Base-by-base conservation (phyloP, 495 filamentous ascomycete genomes). In the Penicillium odoratum region DNA sequence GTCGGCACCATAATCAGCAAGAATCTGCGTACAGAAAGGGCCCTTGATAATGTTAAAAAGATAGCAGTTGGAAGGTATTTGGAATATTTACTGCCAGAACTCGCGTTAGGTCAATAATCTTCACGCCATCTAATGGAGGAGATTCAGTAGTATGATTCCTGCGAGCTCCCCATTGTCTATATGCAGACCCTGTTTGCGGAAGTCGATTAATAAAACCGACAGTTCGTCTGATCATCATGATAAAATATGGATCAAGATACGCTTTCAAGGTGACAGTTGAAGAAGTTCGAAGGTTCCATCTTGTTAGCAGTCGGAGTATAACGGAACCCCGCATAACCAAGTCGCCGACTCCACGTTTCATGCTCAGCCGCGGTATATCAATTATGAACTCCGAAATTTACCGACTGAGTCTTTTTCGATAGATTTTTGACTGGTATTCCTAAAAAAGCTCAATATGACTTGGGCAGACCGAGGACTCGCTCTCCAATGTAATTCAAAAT, bases 11-110 rank as follows among this genome's bases (percentile, higher is more conserved):
- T 96, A 82, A 67, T 96, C 92, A 53, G 92, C 92, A 4, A 97
- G 82, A 29, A 97, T 96, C 69, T 97, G 92, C 31, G 92, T 96
- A 60, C 90, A 93, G 68, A 95, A 96, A 55, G 92, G 92, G 85
- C 61, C 68, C 67, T 71, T 13, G 1, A 36, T 36, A 5, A 0
- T 44, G 48, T 55, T 16, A 58, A 52, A 15, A 36, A 1, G 0
- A 36, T 36, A 21, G 10, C 33, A 36, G 7, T 16, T 33, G 26
- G 7, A 10, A 36, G 44, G 44, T 43, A 21, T 7, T 11, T 3
- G 11, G 8, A 9, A 18, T 25, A 53, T 7, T 60, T 81, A 95
- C 92, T 26, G 92, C 92, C 33, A 97, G 80, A 4, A 97, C 92
- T 73, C 92, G 81, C 0, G 92, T 94, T 83, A 97, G 85, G 66